Percentiles rank a stretch among this genome's conserved stretches.
Conservation (phyloP, 805 yeast species). For the Saccharomycopsis fodiens region DNA sequence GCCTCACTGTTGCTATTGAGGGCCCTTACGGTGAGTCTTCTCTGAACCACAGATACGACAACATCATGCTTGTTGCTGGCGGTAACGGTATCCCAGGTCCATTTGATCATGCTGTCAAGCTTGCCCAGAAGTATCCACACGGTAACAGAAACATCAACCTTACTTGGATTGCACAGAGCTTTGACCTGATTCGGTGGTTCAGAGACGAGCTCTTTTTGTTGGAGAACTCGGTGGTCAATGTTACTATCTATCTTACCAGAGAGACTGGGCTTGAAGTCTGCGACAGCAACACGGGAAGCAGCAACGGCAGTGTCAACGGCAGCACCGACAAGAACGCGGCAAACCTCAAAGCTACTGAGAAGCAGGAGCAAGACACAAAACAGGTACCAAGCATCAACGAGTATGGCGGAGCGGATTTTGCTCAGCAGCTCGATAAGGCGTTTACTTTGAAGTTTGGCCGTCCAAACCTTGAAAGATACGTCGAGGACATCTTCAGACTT, state of each 20-base stretch:
- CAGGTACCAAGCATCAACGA: background rate
- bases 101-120: slow-evolving; percentile 33
- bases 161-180: slow-evolving; percentile 57
- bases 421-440: slow-evolving; percentile 9
- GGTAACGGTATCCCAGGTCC: slow-evolving; percentile 50
- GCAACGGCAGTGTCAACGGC: background rate
- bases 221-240: slow-evolving; percentile 24
- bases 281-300: background rate
- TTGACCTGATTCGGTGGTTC: slow-evolving; percentile 44
- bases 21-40: slow-evolving; percentile 55
- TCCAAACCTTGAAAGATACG: slow-evolving; percentile 38
- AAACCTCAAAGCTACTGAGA: slow-evolving; percentile 1
- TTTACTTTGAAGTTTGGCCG: slow-evolving; percentile 35
- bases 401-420: slow-evolving; percentile 1
- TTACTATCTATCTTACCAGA: slow-evolving; percentile 33
- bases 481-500: slow-evolving; percentile 30
- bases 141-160: slow-evolving; percentile 35
- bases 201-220: slow-evolving; percentile 33
- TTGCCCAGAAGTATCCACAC: slow-evolving; percentile 23
- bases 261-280: slow-evolving; percentile 2
- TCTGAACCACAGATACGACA: slow-evolving; percentile 32
- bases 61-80: slow-evolving; percentile 39
- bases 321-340: slow-evolving; percentile 4
- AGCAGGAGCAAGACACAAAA: background rate
- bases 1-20: slow-evolving; percentile 38